Conservation (phyloP, 108 stramenopile species). For the Fragilaria crotonensis region DNA sequence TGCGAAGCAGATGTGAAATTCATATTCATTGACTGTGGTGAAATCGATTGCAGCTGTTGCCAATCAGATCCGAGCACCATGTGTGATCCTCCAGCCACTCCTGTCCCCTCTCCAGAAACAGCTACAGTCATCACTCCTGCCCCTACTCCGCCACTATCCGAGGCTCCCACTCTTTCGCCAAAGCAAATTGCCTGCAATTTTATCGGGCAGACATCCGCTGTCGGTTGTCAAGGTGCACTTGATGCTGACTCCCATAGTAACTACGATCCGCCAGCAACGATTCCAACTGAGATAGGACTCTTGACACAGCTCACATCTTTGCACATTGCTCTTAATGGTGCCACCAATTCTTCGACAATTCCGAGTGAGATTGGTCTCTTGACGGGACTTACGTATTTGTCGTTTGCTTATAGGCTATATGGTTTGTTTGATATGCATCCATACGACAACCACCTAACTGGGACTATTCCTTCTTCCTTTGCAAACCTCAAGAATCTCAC, state of each 20-base stretch:
- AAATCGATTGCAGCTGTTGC: slow-evolving; percentile 50
- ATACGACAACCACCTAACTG: slow-evolving; percentile 32
- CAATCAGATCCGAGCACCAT: slow-evolving; percentile 49
- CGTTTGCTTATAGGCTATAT: slow-evolving; percentile 12
- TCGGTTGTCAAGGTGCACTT: no score
- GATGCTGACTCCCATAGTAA: no score
- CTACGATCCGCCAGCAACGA: slow-evolving; percentile 23
- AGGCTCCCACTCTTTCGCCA: no score
- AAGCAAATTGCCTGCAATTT: no score
- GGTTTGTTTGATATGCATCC: no score
- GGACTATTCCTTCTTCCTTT: slow-evolving; percentile 21
- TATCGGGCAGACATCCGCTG: no score
- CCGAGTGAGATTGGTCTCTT: slow-evolving; percentile 43
- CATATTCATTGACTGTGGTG: slow-evolving; percentile 61
- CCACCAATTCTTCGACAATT: slow-evolving; percentile 54
- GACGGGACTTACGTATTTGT: slow-evolving; percentile 33
- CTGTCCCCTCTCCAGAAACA: no score
- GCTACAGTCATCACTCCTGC: no score
- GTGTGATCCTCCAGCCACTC: no score
- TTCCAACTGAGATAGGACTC: no score
- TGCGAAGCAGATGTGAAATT: slow-evolving; percentile 22
- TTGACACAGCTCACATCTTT: slow-evolving; percentile 49
- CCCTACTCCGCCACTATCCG: no score
- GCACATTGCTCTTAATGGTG: slow-evolving; percentile 52
- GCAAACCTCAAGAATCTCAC: slow-evolving; percentile 13